Evolutionary conservation across 2,329 filamentous ascomycete species (phyloP), one percentile per base, ranked within the genome.

Genomic region (Didymella lethalis): DNA sequence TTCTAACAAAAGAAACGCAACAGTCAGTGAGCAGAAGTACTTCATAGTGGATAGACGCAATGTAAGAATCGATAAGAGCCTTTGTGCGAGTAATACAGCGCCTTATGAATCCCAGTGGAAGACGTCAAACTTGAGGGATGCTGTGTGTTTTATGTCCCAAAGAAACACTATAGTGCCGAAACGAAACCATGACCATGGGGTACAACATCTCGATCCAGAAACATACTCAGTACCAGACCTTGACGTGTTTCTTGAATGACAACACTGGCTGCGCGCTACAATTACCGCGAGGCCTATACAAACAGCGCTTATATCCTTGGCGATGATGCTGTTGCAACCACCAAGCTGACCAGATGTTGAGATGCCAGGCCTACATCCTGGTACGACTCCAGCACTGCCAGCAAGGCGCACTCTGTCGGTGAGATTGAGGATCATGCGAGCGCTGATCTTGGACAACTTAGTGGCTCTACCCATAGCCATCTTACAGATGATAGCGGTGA

Each of bases 341-440:
- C 26, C 50, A 34, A 23, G 29, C 29, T 23, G 32, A 36, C 40
- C 46, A 43, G n/a, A 31, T 46, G 38, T 38, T 59, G 25, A 12
- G 38, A 50, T 49, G 29, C 46, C 38, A 32, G 18, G 54, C 40
- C 43, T 53, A 45, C 61, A 57, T 57, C 52, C 20, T 46, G 46
- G 47, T 51, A 51, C 54, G 59, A 62, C 43, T 55, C 54, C 65
- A 63, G 60, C 65, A 68, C 61, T 57, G 61, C 62, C 56, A 70
- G 57, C 65, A 64, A 46, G 55, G 59, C 50, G 46, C 28, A 34
- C 49, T 63, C 28, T 51, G 52, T 48, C 56, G 44, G 57, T 55
- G 62, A 67, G 55, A 62, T 63, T 57, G 48, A 53, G 50, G 56
- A 65, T 67, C 64, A 70, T 61, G 67, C 61, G 57, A 52, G 56